These are phyloP conservation scores for Prillingera fragicola DNA, from an alignment of 1,284 basidiomycete genomes.

Conservation along the genomic window DNA sequence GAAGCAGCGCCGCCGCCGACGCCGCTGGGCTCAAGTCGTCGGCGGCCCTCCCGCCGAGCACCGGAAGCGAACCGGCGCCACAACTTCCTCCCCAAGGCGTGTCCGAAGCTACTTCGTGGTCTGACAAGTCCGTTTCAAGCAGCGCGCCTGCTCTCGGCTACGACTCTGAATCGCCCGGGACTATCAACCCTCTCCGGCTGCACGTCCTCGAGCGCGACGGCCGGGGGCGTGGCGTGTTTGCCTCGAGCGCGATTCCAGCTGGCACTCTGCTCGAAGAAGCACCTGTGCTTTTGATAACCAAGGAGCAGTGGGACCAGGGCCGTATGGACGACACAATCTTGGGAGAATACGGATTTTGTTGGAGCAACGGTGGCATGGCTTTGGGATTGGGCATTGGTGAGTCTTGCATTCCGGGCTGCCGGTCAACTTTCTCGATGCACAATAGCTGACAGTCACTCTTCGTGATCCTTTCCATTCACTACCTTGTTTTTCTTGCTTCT, in stretches of 20 bases:
- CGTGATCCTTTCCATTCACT: too few species aligned
- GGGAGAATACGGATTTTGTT: slow-evolving; percentile 80
- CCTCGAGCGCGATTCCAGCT: slow-evolving; percentile 57
- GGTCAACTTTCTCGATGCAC: not conserved
- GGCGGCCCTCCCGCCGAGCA: too few species aligned
- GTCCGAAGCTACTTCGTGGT: too few species aligned
- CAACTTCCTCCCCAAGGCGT: too few species aligned
- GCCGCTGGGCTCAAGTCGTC: too few species aligned
- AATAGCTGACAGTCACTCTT: not conserved
- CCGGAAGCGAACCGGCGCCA: too few species aligned
- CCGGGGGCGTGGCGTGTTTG: slow-evolving; percentile 45
- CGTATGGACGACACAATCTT: slow-evolving; percentile 60
- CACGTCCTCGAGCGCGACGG: slow-evolving; percentile 31
- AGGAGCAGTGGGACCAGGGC: slow-evolving; percentile 65
- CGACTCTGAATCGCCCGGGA: too few species aligned
- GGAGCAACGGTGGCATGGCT: slow-evolving; percentile 72
- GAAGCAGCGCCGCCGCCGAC: too few species aligned
- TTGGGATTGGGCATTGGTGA: slow-evolving; percentile 78
- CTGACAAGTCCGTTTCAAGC: too few species aligned
- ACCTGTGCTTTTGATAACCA: slow-evolving; percentile 73
- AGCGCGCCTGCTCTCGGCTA: too few species aligned
- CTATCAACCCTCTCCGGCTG: slow-evolving; percentile 42
- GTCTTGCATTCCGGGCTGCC: slow-evolving; percentile 20
- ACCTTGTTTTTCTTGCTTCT: not conserved
- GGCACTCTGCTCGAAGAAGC: slow-evolving; percentile 72